These are phyloP conservation scores for Monascus ruber DNA, from an alignment of 2,329 filamentous ascomycete species.

Conservation along the genomic window DNA sequence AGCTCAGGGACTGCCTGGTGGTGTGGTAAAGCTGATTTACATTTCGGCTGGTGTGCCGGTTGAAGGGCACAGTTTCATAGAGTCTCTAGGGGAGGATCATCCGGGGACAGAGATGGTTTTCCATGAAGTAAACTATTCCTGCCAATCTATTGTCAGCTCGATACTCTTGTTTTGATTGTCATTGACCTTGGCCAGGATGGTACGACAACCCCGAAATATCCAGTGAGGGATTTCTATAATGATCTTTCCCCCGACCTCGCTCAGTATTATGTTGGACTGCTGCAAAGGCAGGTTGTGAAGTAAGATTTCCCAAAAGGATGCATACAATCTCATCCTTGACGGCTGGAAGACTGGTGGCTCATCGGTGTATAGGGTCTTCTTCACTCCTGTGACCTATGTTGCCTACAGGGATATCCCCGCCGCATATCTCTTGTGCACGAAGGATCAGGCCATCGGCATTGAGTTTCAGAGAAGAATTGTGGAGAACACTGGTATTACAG, in stretches of 20 bases:
- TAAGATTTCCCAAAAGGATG: conserved; percentile 22
- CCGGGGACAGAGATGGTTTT: conserved; percentile 17
- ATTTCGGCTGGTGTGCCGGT: conserved; percentile 24
- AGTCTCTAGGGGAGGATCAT: conserved; percentile 14
- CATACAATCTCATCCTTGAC: conserved; percentile 17
- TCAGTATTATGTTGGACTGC: no score
- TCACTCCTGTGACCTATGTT: conserved; percentile 11
- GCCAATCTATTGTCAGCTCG: conserved; percentile 13
- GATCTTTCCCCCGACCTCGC: no score
- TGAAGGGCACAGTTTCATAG: conserved; percentile 19
- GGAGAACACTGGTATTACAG: no score
- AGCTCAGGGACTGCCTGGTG: conserved; percentile 16
- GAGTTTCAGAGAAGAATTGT: no score
- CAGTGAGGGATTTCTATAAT: no score
- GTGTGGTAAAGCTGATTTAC: conserved; percentile 22
- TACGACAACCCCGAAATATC: no score
- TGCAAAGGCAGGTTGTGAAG: no score
- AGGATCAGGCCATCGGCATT: conserved; percentile 15
- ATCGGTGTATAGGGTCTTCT: no score
- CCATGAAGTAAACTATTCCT: conserved; percentile 14
- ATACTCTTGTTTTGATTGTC: no score
- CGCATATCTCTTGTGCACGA: conserved; percentile 18
- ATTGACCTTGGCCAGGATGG: no score
- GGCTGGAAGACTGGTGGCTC: conserved; percentile 17
- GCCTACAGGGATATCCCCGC: conserved; percentile 16